A percentile compares a stretch with the other conserved stretches of the same genome.
Evolutionary conservation across 73 alveolate species (phyloP).

Genomic region (Paramecium pentaurelia): DNA sequence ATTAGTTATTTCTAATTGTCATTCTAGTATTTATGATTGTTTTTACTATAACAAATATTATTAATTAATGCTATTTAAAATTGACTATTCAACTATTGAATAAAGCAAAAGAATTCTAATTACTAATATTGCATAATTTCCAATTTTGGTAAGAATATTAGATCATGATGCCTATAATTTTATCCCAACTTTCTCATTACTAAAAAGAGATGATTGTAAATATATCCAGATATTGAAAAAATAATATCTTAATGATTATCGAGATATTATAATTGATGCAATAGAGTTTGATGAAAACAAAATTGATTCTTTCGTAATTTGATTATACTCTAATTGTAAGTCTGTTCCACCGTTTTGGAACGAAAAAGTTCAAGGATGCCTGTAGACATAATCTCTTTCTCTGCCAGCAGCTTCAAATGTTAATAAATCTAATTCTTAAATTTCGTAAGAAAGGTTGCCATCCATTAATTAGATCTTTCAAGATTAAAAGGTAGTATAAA

Average conservation of each 20-base stretch:
- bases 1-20: neutral
- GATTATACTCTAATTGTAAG: neutral
- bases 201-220: neutral
- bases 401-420: neutral
- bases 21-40: neutral
- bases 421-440: neutral
- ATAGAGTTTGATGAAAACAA: neutral
- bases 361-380: neutral
- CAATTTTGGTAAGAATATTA: neutral
- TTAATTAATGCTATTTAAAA: neutral
- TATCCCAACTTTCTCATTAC: neutral
- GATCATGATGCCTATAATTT: neutral
- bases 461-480: neutral
- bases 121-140: neutral
- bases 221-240: neutral
- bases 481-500: neutral
- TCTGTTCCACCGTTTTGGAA: slow-evolving; percentile 34
- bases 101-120: neutral
- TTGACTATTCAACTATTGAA: neutral
- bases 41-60: neutral
- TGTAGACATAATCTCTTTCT: neutral
- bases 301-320: neutral
- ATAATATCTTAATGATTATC: neutral
- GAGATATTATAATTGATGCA: neutral
- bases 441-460: neutral